phyloP scores from a whole-genome alignment of 768 basidiomycete genomes.

The Termitomyces sp. region DNA sequence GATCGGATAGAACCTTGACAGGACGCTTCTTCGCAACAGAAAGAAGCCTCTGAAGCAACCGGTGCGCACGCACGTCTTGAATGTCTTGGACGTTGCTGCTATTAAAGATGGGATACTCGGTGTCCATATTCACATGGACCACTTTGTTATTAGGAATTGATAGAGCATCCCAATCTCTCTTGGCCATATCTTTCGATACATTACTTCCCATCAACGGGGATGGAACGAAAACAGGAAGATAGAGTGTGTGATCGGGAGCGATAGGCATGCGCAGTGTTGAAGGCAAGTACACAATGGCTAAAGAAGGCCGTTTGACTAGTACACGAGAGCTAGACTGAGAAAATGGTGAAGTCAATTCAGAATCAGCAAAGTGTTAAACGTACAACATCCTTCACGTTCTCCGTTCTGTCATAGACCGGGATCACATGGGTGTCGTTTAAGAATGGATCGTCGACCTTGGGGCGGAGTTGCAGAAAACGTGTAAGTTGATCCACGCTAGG shows the following conservation, averaged over 20 bases:
- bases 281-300: slow-evolving; percentile 70
- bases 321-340: slow-evolving; percentile 38
- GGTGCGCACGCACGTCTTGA: slow-evolving; percentile 37
- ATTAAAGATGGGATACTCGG: slow-evolving; percentile 40
- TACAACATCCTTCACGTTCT: slow-evolving; percentile 23
- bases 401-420: slow-evolving; percentile 36
- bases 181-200: slow-evolving; percentile 26
- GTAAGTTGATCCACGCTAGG: slow-evolving; percentile 19
- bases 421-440: slow-evolving; percentile 25
- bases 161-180: slow-evolving; percentile 40
- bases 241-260: slow-evolving; percentile 34
- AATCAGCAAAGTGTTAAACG: slow-evolving; percentile 28
- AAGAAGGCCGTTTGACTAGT: slow-evolving; percentile 43
- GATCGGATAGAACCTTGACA: slow-evolving; percentile 33
- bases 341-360: slow-evolving; percentile 33
- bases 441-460: slow-evolving; percentile 19
- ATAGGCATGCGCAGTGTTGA: slow-evolving; percentile 30
- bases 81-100: slow-evolving; percentile 39
- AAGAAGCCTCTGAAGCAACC: slow-evolving; percentile 43
- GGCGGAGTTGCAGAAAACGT: slow-evolving; percentile 27
- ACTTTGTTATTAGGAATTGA: slow-evolving; percentile 37
- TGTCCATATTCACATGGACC: slow-evolving; percentile 30
- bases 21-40: slow-evolving; percentile 32
- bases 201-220: slow-evolving; percentile 13
- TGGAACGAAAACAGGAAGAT: slow-evolving; percentile 56